A percentile compares a stretch with the other conserved stretches of the same genome.
Evolutionary conservation across 148 eudicot species (phyloP).

Genomic region (Simmondsia chinensis): DNA sequence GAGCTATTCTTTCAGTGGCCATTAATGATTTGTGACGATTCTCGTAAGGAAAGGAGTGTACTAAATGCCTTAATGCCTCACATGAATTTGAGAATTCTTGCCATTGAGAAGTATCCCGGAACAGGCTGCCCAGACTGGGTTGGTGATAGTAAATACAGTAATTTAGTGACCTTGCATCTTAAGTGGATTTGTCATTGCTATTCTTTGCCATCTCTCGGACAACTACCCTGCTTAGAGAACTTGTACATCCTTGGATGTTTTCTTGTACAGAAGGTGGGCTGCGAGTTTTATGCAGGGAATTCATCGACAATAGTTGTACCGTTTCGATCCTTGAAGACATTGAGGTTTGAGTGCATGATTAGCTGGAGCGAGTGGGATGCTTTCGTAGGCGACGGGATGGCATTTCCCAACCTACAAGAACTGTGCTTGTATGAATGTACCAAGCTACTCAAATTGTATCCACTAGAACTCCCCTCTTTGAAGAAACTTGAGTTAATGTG

Average conservation of each 20-base stretch:
- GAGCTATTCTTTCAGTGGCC: no score
- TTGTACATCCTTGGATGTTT: no score
- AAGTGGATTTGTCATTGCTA: background rate
- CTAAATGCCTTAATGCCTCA: constrained; percentile 5
- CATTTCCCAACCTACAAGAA: constrained; percentile 5
- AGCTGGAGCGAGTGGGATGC: constrained; percentile 10
- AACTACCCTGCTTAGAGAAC: background rate
- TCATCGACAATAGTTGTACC: no score
- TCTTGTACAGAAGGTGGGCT: background rate
- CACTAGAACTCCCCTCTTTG: constrained; percentile 5
- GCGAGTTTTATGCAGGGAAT: constrained; percentile 5
- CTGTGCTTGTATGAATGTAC: constrained; percentile 10
- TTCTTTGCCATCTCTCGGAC: constrained; percentile 1
- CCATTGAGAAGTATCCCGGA: constrained; percentile 1
- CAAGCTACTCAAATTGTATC: background rate
- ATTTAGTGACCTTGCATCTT: background rate
- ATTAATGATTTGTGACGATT: no score
- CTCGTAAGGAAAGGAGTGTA: no score
- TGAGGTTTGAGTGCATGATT: constrained; percentile 8
- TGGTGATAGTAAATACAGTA: background rate
- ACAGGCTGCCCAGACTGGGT: constrained; percentile 3
- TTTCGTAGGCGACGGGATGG: background rate
- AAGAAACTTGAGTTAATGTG: background rate
- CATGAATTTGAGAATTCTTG: background rate
- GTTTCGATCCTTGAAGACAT: constrained; percentile 12